phyloP scores from a whole-genome alignment of 768 basidiomycete species.

The Auricularia sp. region DNA sequence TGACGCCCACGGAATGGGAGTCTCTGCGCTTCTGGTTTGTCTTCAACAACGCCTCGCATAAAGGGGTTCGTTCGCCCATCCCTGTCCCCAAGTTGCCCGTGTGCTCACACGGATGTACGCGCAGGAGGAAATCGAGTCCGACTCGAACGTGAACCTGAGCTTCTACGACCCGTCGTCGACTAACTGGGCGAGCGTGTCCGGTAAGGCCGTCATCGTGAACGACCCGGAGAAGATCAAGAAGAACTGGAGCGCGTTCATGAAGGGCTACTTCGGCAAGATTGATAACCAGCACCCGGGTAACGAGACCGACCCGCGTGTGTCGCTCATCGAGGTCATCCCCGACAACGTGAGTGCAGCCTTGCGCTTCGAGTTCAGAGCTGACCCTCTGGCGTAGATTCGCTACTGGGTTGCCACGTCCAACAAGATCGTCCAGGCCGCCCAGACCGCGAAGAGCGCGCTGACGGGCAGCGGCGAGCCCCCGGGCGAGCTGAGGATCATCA shows the following conservation, averaged over 20 bases:
- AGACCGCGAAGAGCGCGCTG: constrained; percentile 47
- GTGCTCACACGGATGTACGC: neutral
- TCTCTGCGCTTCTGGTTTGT: constrained; percentile 45
- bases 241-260: neutral
- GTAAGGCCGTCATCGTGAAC: constrained; percentile 54
- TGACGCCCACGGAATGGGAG: constrained; percentile 43
- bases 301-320: constrained; percentile 65
- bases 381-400: constrained; percentile 36
- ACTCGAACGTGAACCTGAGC: constrained; percentile 69
- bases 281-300: constrained; percentile 80
- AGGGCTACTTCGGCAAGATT: constrained; percentile 80
- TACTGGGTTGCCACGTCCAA: constrained; percentile 69
- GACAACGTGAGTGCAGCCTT: constrained; percentile 30
- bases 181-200: constrained; percentile 72
- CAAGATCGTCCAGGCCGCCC: constrained; percentile 43
- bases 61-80: constrained; percentile 28
- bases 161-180: constrained; percentile 63
- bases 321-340: constrained; percentile 68
- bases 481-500: constrained; percentile 71
- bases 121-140: constrained; percentile 58
- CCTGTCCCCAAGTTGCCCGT: neutral
- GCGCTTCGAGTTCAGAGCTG: neutral
- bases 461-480: constrained; percentile 56
- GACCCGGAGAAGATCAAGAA: constrained; percentile 50
- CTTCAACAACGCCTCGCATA: constrained; percentile 61